These are phyloP conservation scores for Angomonas desouzai DNA, from an alignment of 208 protist species.

Conservation along the genomic window DNA sequence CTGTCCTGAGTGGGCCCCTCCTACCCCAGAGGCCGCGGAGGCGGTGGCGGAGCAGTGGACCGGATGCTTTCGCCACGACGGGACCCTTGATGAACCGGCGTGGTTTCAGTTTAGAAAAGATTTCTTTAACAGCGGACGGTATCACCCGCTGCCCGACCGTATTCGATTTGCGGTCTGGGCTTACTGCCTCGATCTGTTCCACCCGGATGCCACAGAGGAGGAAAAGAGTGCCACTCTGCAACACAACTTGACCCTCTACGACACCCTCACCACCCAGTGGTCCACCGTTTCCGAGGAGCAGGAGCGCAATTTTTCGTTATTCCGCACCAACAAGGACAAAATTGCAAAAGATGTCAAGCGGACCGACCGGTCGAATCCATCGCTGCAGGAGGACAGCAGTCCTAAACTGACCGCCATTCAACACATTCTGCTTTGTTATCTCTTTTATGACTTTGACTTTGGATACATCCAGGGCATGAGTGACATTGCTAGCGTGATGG, in stretches of 20 bases:
- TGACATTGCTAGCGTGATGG: slow-evolving; percentile 66
- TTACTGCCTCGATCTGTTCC: slow-evolving; percentile 64
- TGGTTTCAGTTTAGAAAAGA: neutral
- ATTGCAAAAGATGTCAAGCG: slow-evolving; percentile 88
- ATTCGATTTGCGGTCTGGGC: slow-evolving; percentile 77
- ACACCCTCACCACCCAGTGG: slow-evolving; percentile 68
- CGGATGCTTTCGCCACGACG: neutral
- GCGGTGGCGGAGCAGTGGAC: slow-evolving; percentile 15
- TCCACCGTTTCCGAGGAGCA: slow-evolving; percentile 63
- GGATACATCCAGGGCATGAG: slow-evolving; percentile 91
- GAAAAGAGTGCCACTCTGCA: slow-evolving; percentile 28
- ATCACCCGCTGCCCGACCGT: slow-evolving; percentile 13
- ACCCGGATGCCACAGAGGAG: slow-evolving; percentile 20
- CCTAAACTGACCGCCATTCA: slow-evolving; percentile 47
- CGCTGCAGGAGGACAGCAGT: slow-evolving; percentile 42
- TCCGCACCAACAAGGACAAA: slow-evolving; percentile 43
- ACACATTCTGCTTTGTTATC: slow-evolving; percentile 78
- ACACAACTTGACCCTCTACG: slow-evolving; percentile 47
- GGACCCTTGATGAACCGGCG: neutral
- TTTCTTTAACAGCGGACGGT: slow-evolving; percentile 16
- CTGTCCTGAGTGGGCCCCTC: neutral
- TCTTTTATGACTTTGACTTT: slow-evolving; percentile 90
- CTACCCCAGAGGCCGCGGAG: neutral
- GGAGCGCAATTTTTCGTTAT: slow-evolving; percentile 51
- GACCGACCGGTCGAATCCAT: slow-evolving; percentile 60